Base-by-base conservation (phyloP, 2,329 filamentous ascomycete genomes). In the Alternaria arbusti region DNA sequence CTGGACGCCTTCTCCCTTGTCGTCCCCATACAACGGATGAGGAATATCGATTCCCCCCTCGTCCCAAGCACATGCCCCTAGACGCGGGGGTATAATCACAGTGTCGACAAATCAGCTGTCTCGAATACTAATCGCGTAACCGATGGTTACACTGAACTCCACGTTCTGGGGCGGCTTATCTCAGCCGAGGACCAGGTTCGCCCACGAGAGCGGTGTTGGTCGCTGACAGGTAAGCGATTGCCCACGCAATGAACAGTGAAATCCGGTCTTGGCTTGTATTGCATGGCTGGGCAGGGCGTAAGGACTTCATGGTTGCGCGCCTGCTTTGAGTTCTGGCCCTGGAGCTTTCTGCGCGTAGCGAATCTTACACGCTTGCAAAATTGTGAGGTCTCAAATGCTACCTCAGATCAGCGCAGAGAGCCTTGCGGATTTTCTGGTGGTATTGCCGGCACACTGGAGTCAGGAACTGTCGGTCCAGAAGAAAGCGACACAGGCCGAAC, bases 121-220 rank as follows among this genome's bases (percentile, higher is more conserved):
- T 15, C 55, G n/a, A 32, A 23, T 54, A 26, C 25, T n/a, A 61
- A 25, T 57, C 46, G 32, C 17, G 32, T 32, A 25, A 23, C 17
- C n/a, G 13, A 15, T 54, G 17, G 43, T 32, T 47, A 50, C 43
- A 57, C 32, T 26, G 13, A 22, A 43, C 17, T 55, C n/a, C 47
- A 32, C 44, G 45, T 15, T 32, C 12, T 55, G 50, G 43, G 54
- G 50, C 54, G 57, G 57, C 61, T 64, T 50, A 32, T 32, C 32
- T 36, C 32, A 36, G 15, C 32, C 32, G 17, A 51, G 15, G 47
- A 46, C 40, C 7, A 26, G 23, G 45, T n/a, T 30, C 5, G 49
- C 22, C 36, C n/a, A 45, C 20, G 40, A 32, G 55, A 25, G 50
- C 13, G n/a, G 30, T 47, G 58, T 36, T 63, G 59, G 50, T 44